Evolutionary conservation across 2,329 filamentous ascomycete genomes (phyloP).

Genomic region (Colletotrichum camelliae): DNA sequence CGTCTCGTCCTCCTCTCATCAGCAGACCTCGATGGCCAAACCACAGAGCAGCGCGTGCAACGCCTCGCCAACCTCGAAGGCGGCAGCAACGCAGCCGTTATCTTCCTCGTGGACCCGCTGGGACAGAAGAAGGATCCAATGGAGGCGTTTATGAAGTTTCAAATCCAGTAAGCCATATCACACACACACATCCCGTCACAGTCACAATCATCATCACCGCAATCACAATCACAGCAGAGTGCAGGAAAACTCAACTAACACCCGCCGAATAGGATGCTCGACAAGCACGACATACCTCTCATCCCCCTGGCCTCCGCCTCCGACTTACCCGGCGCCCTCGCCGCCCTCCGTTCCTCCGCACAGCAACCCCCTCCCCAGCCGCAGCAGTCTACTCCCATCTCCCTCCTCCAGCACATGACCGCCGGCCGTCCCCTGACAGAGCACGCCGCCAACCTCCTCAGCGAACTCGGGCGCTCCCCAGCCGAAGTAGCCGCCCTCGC

Average conservation of each 20-base stretch:
- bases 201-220: not conserved
- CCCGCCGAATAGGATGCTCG: conserved; percentile 33
- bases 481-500: conserved; percentile 29
- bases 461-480: conserved; percentile 30
- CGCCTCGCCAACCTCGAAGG: conserved; percentile 46
- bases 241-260: not conserved
- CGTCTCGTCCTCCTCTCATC: conserved; percentile 46
- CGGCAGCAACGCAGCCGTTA: conserved; percentile 39
- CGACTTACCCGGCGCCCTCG: conserved; percentile 42
- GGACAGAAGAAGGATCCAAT: conserved; percentile 27
- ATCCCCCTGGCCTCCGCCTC: conserved; percentile 44
- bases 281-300: conserved; percentile 40
- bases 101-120: conserved; percentile 47
- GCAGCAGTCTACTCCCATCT: not conserved
- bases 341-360: conserved; percentile 35
- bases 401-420: conserved; percentile 23
- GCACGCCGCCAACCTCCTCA: conserved; percentile 31
- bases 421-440: conserved; percentile 26
- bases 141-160: conserved; percentile 44
- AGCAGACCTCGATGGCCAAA: conserved; percentile 35
- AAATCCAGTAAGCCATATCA: conserved; percentile 41
- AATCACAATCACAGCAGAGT: not conserved
- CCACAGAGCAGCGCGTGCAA: conserved; percentile 39
- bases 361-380: not conserved
- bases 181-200: not conserved